Evolutionary conservation across 345 rosid species (phyloP).

Genomic region (Crucihimalaya himalaica): DNA sequence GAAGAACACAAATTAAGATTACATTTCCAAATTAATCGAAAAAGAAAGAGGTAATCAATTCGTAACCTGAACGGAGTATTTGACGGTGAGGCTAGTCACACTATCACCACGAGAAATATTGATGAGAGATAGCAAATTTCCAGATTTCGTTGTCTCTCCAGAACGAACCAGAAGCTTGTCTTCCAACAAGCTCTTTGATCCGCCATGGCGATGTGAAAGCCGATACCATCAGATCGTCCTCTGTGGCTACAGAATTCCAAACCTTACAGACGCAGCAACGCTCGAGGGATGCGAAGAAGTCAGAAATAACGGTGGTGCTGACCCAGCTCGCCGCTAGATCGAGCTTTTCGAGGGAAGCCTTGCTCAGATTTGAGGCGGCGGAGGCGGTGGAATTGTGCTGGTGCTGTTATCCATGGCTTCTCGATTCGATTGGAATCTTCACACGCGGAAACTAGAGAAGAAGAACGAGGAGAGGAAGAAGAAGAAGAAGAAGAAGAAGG

Average conservation of each 20-base stretch:
- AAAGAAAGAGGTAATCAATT: background rate
- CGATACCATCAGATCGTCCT: constrained; percentile 48
- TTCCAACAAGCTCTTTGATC: constrained; percentile 63
- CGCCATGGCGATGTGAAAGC: constrained; percentile 70
- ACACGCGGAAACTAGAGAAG: no score
- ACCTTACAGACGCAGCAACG: constrained; percentile 78
- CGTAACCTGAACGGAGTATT: constrained; percentile 85
- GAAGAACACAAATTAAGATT: constrained; percentile 5
- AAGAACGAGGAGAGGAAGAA: no score
- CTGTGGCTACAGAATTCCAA: constrained; percentile 64
- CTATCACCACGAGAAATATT: constrained; percentile 63
- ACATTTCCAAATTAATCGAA: background rate
- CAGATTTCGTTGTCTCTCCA: constrained; percentile 79
- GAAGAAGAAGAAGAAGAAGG: no score
- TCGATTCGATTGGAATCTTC: no score
- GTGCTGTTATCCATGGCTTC: no score
- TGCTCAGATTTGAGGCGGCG: no score
- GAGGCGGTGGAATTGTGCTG: no score
- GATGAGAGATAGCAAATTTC: constrained; percentile 80
- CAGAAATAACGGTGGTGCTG: no score
- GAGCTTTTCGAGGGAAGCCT: no score
- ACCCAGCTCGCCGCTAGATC: no score
- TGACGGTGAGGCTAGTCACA: constrained; percentile 78
- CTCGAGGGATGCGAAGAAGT: no score
- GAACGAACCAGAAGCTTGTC: constrained; percentile 54